Evolutionary conservation across 306 rosid species (phyloP).

Genomic region (Spatholobus suberectus): DNA sequence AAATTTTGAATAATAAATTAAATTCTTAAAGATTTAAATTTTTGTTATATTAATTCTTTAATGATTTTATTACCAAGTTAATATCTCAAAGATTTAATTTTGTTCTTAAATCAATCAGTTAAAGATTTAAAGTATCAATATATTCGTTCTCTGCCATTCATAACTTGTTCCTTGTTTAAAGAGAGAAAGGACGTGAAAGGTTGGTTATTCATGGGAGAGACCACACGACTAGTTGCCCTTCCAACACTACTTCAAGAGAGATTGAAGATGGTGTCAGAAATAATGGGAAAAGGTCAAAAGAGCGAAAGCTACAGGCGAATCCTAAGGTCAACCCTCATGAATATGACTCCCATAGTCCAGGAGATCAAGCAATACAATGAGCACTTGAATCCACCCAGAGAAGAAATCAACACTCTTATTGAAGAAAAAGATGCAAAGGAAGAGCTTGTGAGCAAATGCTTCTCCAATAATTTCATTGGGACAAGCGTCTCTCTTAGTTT

Average conservation of each 20-base stretch:
- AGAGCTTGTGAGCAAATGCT: not conserved
- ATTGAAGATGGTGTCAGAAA: not conserved
- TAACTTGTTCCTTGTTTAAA: not conserved
- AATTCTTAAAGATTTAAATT: no score
- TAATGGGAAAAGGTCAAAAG: not conserved
- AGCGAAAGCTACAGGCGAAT: not conserved
- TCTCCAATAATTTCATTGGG: no score
- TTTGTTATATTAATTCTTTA: no score
- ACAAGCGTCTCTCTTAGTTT: not conserved
- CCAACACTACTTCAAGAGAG: not conserved
- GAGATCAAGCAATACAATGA: conserved; percentile 33
- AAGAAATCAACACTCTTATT: conserved; percentile 35
- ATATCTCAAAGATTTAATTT: no score
- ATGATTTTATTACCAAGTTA: no score
- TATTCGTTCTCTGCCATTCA: not conserved
- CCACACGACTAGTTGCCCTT: not conserved
- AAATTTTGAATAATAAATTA: no score
- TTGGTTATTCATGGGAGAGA: not conserved
- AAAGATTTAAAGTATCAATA: no score
- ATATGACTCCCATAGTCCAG: conserved; percentile 3
- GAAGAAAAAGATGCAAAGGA: not conserved
- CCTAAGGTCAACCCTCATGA: conserved; percentile 17
- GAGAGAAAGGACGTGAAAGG: not conserved
- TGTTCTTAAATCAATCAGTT: no score
- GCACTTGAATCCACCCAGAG: conserved; percentile 23